Conservation (phyloP, 192 early-diverging fungal species). For the Ambispora gerdemannii region DNA sequence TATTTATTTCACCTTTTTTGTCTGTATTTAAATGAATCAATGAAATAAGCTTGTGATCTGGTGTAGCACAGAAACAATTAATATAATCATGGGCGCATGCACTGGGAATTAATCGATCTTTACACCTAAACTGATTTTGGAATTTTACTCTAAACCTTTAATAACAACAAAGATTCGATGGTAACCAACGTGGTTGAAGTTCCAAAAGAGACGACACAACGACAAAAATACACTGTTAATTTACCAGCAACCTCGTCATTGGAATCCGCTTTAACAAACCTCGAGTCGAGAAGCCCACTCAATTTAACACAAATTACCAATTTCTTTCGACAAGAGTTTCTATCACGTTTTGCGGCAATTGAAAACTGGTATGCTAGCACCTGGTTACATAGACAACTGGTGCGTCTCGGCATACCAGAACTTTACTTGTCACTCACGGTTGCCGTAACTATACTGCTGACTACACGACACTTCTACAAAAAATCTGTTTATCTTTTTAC, state of each 20-base stretch:
- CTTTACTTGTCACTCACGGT: slow-evolving; percentile 37
- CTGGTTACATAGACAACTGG: slow-evolving; percentile 28
- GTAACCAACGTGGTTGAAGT: too few relatives aligned
- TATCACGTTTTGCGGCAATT: slow-evolving; percentile 36
- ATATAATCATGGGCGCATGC: too few relatives aligned
- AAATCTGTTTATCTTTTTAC: slow-evolving; percentile 41
- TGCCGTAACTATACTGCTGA: slow-evolving; percentile 26
- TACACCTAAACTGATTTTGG: too few relatives aligned
- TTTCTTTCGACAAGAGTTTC: slow-evolving; percentile 39
- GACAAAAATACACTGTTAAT: too few relatives aligned
- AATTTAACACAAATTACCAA: slow-evolving; percentile 45
- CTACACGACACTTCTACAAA: slow-evolving; percentile 37
- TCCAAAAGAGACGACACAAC: too few relatives aligned
- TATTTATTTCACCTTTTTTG: too few relatives aligned
- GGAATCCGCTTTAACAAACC: slow-evolving; percentile 32
- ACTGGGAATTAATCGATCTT: too few relatives aligned
- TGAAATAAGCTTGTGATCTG: too few relatives aligned
- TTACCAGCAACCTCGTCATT: slow-evolving; percentile 39
- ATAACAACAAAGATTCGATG: too few relatives aligned
- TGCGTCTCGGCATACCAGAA: slow-evolving; percentile 35
- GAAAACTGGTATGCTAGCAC: slow-evolving; percentile 33
- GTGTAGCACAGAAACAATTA: too few relatives aligned
- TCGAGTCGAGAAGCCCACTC: slow-evolving; percentile 40
- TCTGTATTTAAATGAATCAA: too few relatives aligned
- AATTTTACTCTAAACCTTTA: too few relatives aligned